Evolutionary conservation across 257 asterid species (phyloP), one percentile per base, ranked within the genome.

Genomic region (Schizonepeta tenuifolia): DNA sequence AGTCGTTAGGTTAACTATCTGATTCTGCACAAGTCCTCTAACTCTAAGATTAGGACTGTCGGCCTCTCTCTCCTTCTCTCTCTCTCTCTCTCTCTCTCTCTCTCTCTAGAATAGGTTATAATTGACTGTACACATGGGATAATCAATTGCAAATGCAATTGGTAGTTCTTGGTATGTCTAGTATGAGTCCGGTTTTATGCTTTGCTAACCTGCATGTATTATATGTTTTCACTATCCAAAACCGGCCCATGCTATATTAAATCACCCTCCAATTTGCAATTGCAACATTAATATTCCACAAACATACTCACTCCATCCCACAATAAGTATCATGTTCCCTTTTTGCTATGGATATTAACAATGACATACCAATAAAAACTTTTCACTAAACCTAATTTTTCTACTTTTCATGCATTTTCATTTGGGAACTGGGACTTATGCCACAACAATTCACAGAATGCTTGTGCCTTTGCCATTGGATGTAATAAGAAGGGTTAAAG

Each of bases 81-180:
- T 26, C 28, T 26, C 28, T 26, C 28, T 28, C 33, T 28, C 33
- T 14, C 50, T 36, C 57, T 44, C 38, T 38, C 40, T 43, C 56
- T 13, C 56, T 65, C 54, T 64, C 55, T 64, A 5, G 24, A 18
- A 5, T 28, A 28, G 71, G 21, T 22, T 47, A 31, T n/a, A 60
- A 59, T 53, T 73, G 78, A n/a, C 57, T 40, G 72, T 56, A 56
- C 66, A 40, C 75, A 40, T 56, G 75, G 57, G 61, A 51, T 26
- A 57, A 4, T 57, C 15, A 31, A 40, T 56, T 51, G 10, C 12
- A 41, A 6, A 63, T 2, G 65, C 65, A 20, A 38, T n/a, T n/a
- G n/a, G 2, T 7, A 38, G 36, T 11, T 40, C 0, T 22, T 12
- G 3, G 9, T 15, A 13, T 54, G 22, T 53, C 15, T 9, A 10